Conservation (phyloP, 208 protist genomes). For the Porcisia hertigi region DNA sequence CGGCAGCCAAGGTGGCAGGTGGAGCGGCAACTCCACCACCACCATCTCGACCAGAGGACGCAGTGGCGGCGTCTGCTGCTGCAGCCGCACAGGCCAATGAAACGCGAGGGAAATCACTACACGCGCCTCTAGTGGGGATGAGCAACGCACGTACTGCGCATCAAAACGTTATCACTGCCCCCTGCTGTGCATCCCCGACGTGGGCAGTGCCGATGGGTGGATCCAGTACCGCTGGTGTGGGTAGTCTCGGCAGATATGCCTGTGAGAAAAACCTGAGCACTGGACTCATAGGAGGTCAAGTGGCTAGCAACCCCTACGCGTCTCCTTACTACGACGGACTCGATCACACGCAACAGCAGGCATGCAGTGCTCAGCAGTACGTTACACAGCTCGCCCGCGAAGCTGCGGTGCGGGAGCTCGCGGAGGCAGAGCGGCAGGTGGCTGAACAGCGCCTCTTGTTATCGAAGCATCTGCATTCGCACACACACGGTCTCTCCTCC, state of each 20-base stretch:
- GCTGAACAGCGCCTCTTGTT: constrained; percentile 40
- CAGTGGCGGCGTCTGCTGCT: not conserved
- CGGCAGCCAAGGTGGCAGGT: not conserved
- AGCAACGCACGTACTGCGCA: not conserved
- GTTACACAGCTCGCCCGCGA: constrained; percentile 43
- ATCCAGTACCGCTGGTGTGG: not conserved
- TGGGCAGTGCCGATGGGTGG: constrained; percentile 2
- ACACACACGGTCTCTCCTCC: not conserved
- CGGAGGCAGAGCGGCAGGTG: constrained; percentile 35
- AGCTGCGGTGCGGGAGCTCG: constrained; percentile 50
- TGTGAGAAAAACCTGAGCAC: not conserved
- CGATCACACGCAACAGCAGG: constrained; percentile 28
- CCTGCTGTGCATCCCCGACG: not conserved
- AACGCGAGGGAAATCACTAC: not conserved
- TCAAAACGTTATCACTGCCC: not conserved
- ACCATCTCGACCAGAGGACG: not conserved
- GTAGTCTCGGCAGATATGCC: not conserved
- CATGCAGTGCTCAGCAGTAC: constrained; percentile 26
- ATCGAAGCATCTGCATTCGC: constrained; percentile 1
- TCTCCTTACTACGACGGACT: constrained; percentile 21
- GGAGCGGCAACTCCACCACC: not conserved
- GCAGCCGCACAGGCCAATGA: not conserved
- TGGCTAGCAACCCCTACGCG: not conserved
- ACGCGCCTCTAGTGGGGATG: not conserved
- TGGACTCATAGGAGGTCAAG: not conserved